Base-by-base conservation (phyloP, 169 alveolate genomes). In the Haemoproteus tartakovskyi region DNA sequence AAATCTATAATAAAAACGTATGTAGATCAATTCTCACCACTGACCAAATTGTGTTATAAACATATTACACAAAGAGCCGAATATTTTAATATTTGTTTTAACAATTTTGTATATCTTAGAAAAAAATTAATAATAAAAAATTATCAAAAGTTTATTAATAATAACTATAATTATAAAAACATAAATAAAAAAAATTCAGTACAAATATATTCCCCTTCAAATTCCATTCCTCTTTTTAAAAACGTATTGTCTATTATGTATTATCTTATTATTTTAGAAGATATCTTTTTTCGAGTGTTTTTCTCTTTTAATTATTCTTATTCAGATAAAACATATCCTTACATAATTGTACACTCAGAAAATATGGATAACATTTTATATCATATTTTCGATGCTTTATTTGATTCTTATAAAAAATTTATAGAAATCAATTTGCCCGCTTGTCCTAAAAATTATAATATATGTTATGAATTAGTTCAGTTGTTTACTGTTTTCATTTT, bases 31-130 rank as follows among this genome's bases (percentile, higher is more conserved):
- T 52, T 52, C 18, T 52, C 70, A 9, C 82, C 74, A 8, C 19
- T 52, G 47, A 67, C 82, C 22, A 67, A 67, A 67, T 52, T 67
- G 50, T 67, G 74, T 22, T 67, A 67, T 52, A 67, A 51, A 67
- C 24, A 54, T 67, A 67, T 67, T 54, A 40, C 38, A 22, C 74
- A 67, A 67, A 67, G 43, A 27, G 56, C 56, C 46, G 82, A 67
- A 54, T 67, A 67, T 36, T 67, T 67, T 46, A 67, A 67, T 57
- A 52, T 52, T 2, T 47, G 82, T 54, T 18, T 67, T 30, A 54
- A 38, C n/a, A 67, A 54, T 54, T 54, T 67, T 67, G n/a, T 67
- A 9, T 59, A 67, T 24, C 43, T 52, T 38, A 26, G 70, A 67
- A 54, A 52, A 19, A 67, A 67, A 45, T 37, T 52, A 9, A 16